phyloP scores from a whole-genome alignment of 148 eudicot genomes.

The Vaccinium myrtillus region DNA sequence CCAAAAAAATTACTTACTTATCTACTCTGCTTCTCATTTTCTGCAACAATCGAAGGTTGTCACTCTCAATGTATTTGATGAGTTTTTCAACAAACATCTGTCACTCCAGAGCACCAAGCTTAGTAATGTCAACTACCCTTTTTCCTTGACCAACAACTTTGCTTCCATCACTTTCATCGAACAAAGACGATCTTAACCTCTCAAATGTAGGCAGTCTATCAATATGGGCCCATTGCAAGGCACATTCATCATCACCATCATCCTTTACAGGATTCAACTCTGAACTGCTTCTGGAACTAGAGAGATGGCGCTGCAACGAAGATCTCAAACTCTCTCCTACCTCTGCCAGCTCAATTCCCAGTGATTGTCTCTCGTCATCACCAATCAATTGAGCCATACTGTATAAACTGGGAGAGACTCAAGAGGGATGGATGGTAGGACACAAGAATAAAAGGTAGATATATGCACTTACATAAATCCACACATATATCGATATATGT shows the following conservation, averaged over 20 bases:
- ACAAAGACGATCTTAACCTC: slow-evolving; percentile 58
- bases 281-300: slow-evolving; percentile 42
- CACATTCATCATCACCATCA: slow-evolving; percentile 40
- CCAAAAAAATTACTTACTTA: slow-evolving; percentile 43
- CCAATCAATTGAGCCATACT: slow-evolving; percentile 43
- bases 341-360: slow-evolving; percentile 46
- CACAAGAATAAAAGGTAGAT: not conserved
- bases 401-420: slow-evolving; percentile 7
- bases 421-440: not conserved
- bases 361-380: slow-evolving; percentile 38
- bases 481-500: not conserved
- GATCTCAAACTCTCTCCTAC: slow-evolving; percentile 46
- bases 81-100: slow-evolving; percentile 72
- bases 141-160: slow-evolving; percentile 38
- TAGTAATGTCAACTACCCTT: slow-evolving; percentile 56
- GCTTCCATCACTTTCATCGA: slow-evolving; percentile 41
- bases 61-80: slow-evolving; percentile 72
- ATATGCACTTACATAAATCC: not conserved
- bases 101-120: slow-evolving; percentile 64
- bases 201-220: slow-evolving; percentile 74
- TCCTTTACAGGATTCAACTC: slow-evolving; percentile 30
- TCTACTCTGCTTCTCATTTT: slow-evolving; percentile 69
- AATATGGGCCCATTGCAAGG: slow-evolving; percentile 54
- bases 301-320: slow-evolving; percentile 29
- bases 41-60: slow-evolving; percentile 73